Base-by-base conservation (phyloP, 2,329 filamentous ascomycete genomes). In the Diplodia intermedia region DNA sequence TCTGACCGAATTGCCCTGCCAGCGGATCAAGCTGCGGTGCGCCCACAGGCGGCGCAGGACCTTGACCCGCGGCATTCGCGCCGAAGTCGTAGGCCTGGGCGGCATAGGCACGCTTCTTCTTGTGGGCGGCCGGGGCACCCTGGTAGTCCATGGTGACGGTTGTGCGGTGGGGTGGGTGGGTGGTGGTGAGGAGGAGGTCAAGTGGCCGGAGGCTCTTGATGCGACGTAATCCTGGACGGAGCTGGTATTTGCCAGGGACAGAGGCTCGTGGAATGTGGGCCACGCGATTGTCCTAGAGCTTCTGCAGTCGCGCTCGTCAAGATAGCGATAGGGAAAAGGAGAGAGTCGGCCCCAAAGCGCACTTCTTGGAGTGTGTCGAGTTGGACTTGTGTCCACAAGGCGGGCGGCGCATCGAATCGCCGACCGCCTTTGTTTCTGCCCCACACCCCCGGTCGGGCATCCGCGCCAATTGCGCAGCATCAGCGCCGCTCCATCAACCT, bases 91-190 rank as follows among this genome's bases (percentile, higher is more conserved):
- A 99, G 55, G 94, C 94, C 80, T 96, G 91, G 68, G 92, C 92
- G 66, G 95, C 95, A 83, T 98, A 98, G 68, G 91, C 90, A 84
- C 93, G 88, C 87, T 97, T 97, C 88, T 97, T 97, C 84, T 93
- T 93, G 40, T 56, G 54, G 23, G 63, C 55, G 47, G 20, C 55
- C 26, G 63, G 36, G 15, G 63, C 68, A 67, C 66, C 66, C 20
- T 66, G 61, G 61, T 65, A 66, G 8, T 69, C 61, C 61, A 69
- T 69, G 61, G 50, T 65, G 50, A n/a, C 9, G 50, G 40, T 33
- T 31, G 61, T 23, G 47, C 29, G 55, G 36, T 52, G 40, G 18
- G 67, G 60, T 65, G 60, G 56, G 36, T 18, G 60, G 31, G 40
- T 33, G 11, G 20, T 47, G 66, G 29, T 52, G 31, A 23, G 49